A percentile compares a stretch with the other conserved stretches of the same genome.
Conservation (phyloP, 192 early-diverging fungal genomes). For the Linnemannia elongata region DNA sequence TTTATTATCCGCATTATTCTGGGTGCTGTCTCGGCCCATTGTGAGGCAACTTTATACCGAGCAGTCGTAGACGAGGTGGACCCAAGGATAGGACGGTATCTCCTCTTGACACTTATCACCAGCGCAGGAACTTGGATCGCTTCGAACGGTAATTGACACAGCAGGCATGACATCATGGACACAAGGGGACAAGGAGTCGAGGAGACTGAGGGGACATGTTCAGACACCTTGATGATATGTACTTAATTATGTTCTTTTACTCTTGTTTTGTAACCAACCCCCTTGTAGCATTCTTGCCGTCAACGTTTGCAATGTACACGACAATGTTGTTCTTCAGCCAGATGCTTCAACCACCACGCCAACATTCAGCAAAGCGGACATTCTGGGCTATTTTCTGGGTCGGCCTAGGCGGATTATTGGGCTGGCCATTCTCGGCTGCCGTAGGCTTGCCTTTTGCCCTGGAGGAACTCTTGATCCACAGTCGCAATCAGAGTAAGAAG, state of each 20-base stretch:
- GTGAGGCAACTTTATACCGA: conserved; percentile 80
- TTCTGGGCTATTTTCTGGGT: conserved; percentile 71
- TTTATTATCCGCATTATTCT: conserved; percentile 77
- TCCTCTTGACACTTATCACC: conserved; percentile 71
- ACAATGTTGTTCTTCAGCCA: conserved; percentile 81
- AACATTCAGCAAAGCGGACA: conserved; percentile 61
- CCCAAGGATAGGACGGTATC: conserved; percentile 75
- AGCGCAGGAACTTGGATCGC: conserved; percentile 93
- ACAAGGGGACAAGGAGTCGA: not conserved
- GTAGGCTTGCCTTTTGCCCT: conserved; percentile 83
- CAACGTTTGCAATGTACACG: conserved; percentile 93
- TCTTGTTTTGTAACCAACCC: conserved; percentile 7
- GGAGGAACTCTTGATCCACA: conserved; percentile 73
- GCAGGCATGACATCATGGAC: not conserved
- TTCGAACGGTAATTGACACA: conserved; percentile 70
- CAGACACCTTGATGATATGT: not conserved
- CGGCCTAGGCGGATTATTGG: conserved; percentile 74
- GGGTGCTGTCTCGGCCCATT: conserved; percentile 70
- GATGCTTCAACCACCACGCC: conserved; percentile 69
- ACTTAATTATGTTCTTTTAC: not conserved
- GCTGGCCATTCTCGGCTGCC: conserved; percentile 91
- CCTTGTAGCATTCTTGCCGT: conserved; percentile 84
- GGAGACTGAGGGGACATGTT: not conserved
- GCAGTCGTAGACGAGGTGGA: conserved; percentile 72
- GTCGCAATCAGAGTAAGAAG: conserved; percentile 57